These are phyloP conservation scores for Penicillium hordei DNA, from an alignment of 2,329 filamentous ascomycete species.

Conservation along the genomic window DNA sequence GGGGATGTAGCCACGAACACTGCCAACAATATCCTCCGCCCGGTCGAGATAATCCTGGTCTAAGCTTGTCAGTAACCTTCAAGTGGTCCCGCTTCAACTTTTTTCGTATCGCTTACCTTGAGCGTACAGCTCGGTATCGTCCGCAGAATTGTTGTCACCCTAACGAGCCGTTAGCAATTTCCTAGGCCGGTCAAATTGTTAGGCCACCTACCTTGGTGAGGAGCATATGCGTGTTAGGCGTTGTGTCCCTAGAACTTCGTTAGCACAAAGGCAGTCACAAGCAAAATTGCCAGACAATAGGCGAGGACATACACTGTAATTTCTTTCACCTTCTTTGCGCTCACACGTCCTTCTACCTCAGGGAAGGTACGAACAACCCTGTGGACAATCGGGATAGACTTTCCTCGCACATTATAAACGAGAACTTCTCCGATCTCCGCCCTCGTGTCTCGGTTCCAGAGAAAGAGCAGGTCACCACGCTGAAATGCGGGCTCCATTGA, in stretches of 20 bases:
- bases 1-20: slow-evolving; percentile 85
- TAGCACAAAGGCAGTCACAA: slow-evolving; percentile 1
- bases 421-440: slow-evolving; percentile 71
- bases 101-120: background rate
- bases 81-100: background rate
- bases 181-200: background rate
- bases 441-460: slow-evolving; percentile 62
- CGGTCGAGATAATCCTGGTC: slow-evolving; percentile 85
- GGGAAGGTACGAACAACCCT: slow-evolving; percentile 72
- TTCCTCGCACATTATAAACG: slow-evolving; percentile 58
- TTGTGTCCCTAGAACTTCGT: slow-evolving; percentile 23
- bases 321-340: slow-evolving; percentile 38
- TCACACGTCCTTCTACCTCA: slow-evolving; percentile 40
- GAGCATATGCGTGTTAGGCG: slow-evolving; percentile 53
- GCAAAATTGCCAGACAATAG: background rate
- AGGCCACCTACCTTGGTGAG: slow-evolving; percentile 66
- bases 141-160: slow-evolving; percentile 91
- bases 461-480: slow-evolving; percentile 61
- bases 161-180: background rate
- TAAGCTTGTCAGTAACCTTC: slow-evolving; percentile 29
- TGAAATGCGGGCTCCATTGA: slow-evolving; percentile 69
- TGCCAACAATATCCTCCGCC: slow-evolving; percentile 83
- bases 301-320: slow-evolving; percentile 29
- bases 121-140: slow-evolving; percentile 79
- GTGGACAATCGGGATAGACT: slow-evolving; percentile 98